Evolutionary conservation across 2,329 filamentous ascomycete species (phyloP), one percentile per base, ranked within the genome.

Genomic region (Penicillium sp.): DNA sequence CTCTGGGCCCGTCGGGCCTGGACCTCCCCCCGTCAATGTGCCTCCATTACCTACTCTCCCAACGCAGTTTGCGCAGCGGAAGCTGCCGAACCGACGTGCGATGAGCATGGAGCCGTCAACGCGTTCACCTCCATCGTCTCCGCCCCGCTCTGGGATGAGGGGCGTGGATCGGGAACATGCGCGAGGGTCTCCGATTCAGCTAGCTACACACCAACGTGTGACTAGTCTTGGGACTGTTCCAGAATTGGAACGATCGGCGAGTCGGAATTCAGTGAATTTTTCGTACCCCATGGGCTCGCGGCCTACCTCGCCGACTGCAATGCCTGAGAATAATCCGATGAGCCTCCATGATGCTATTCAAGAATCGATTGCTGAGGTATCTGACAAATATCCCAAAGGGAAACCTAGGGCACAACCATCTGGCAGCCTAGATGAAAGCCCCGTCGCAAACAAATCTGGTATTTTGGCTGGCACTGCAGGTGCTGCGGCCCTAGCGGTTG

Each of bases 31-130:
- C 45, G 71, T 74, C 72, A 72, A 77, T 50, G 78, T 84, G 52
- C 91, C 91, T 31, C 91, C 91, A 1, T 87, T 96, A 2, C 93
- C 92, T 37, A 81, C 82, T 4, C 81, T 96, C 27, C 91, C 90
- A 3, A 76, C 81, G 40, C 75, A 82, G 54, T 77, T 75, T 61
- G 47, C 67, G 8, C 57, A 66, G 35, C 63, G 65, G 25, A 67
- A 76, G 19, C 65, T 69, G 12, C 61, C 71, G 12, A 71, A 72
- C 61, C 74, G 75, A 49, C 77, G 81, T 15, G 73, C 82, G 10
- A 74, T 78, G 23, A 87, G 84, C 64, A 66, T 83, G 42, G 83
- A 84, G 41, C 78, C 82, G 7, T 71, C 76, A 2, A 71, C 73
- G 59, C 81, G 82, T 57, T 76, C 78, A 6, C 73, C 69, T 17